A percentile compares a stretch with the other conserved stretches of the same genome.
phyloP scores from a whole-genome alignment of 2,329 filamentous ascomycete genomes.

The Pseudogymnoascus sp. region DNA sequence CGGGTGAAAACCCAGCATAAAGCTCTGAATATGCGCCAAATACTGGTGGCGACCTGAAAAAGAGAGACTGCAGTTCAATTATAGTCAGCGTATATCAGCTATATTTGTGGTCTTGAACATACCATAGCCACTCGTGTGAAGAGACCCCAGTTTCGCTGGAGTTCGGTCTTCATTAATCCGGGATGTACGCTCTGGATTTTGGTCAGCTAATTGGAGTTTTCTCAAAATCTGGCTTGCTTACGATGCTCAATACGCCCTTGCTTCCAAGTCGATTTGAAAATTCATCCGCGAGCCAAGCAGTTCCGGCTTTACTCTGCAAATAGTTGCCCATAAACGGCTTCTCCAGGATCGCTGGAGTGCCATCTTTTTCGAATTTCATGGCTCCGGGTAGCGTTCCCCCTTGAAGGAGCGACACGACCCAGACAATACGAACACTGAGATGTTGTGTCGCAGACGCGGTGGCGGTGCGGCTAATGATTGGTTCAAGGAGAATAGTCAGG shows the following conservation, averaged over 20 bases:
- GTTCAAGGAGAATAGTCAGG: slow-evolving; percentile 18
- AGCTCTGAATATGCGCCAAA: slow-evolving; percentile 32
- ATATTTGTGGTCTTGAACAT: neutral
- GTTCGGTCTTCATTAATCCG: slow-evolving; percentile 32
- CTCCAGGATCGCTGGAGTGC: slow-evolving; percentile 15
- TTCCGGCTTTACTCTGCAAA: slow-evolving; percentile 28
- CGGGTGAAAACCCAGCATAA: slow-evolving; percentile 28
- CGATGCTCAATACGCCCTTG: slow-evolving; percentile 28
- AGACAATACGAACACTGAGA: slow-evolving; percentile 28
- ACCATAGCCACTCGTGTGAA: slow-evolving; percentile 16
- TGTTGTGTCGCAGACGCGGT: slow-evolving; percentile 12
- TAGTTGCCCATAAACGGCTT: slow-evolving; percentile 26
- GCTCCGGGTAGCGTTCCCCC: slow-evolving; percentile 14
- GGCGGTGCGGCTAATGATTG: slow-evolving; percentile 15
- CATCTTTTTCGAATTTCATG: slow-evolving; percentile 22
- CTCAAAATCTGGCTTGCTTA: slow-evolving; percentile 15
- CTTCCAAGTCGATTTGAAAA: slow-evolving; percentile 25
- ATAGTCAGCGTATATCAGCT: neutral
- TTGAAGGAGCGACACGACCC: slow-evolving; percentile 20
- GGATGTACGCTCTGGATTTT: slow-evolving; percentile 29
- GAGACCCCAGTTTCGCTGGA: slow-evolving; percentile 25
- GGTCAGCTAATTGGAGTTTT: slow-evolving; percentile 9
- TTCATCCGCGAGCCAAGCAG: slow-evolving; percentile 24
- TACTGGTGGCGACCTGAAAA: slow-evolving; percentile 23
- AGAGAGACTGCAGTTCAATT: slow-evolving; percentile 11